Evolutionary conservation across 208 protist species (phyloP), one percentile per base, ranked within the genome.

Genomic region (Trichomonas tenax): DNA sequence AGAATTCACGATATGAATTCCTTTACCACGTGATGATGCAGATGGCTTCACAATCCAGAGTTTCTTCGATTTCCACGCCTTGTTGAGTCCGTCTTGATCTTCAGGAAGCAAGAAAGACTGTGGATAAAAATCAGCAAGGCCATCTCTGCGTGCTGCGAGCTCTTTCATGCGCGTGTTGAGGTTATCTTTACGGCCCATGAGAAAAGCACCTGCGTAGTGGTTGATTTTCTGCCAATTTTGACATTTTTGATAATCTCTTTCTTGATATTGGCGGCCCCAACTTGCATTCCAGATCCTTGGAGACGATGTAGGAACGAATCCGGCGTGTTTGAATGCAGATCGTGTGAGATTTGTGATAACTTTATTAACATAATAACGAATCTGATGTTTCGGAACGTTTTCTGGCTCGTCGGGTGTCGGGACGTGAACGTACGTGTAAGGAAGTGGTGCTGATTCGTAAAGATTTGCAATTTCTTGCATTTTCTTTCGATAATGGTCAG

Each of bases 111-210:
- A 41, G 44, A 48, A 93, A 10, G 44, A 51, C 44, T 93, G 40
- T 14, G 86, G 86, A 93, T 93, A 93, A 15, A 93, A 93, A 34
- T 48, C 26, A 0, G 44, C 44, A 9, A 51, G 31, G 46, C 44
- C 88, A n/a, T 41, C 84, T 81, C 63, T 31, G 10, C 82, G 9
- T 81, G 36, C 44, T 63, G 9, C 36, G 0, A 95, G 58, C 41
- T 95, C 89, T 6, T 2, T 15, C 96, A 96, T 96, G 26, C 48
- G 44, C 4, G 51, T 36, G 34, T 93, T 95, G 14, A 96, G 41
- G 41, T 95, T 63, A 82, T 96, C 96, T 82, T 96, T 96, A n/a
- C 96, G 96, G 3, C 96, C 96, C 58, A 96, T 96, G n/a, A 93
- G 95, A 44, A 93, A 96, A 14, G 96, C 95, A 46, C 96, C 96